Percentiles rank a stretch among this genome's conserved stretches.
Evolutionary conservation across 169 alveolate species (phyloP).

Genomic region (Plasmodium relictum): DNA sequence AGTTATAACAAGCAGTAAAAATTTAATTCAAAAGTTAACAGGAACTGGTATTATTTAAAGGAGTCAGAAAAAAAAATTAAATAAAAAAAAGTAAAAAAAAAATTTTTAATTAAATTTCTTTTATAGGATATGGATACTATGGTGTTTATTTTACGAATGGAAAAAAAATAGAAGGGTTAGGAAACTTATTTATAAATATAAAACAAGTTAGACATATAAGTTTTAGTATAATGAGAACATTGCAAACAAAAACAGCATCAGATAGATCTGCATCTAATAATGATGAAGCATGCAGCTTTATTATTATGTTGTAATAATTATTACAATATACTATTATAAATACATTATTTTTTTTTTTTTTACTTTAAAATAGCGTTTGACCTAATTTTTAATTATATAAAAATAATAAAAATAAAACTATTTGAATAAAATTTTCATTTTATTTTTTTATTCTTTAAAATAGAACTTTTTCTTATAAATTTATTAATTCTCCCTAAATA

Average conservation of each 20-base stretch:
- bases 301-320: constrained; percentile 20
- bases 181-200: constrained; percentile 60
- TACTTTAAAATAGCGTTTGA: no score
- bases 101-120: neutral
- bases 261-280: constrained; percentile 52
- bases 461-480: no score
- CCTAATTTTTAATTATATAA: no score
- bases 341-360: no score
- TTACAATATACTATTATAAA: no score
- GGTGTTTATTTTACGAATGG: constrained; percentile 70
- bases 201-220: constrained; percentile 71
- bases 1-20: constrained; percentile 34
- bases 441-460: neutral
- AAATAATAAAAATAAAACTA: neutral
- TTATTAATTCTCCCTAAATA: no score
- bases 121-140: constrained; percentile 52
- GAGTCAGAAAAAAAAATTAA: neutral
- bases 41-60: constrained; percentile 46
- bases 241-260: constrained; percentile 49
- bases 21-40: constrained; percentile 61
- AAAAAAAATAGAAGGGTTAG: constrained; percentile 66
- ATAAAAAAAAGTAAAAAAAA: neutral
- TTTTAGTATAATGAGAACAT: constrained; percentile 57
- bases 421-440: neutral
- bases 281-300: constrained; percentile 71